Evolutionary conservation across 1,284 basidiomycete species (phyloP), one percentile per base, ranked within the genome.

Genomic region (Cryptococcus depauperatus): DNA sequence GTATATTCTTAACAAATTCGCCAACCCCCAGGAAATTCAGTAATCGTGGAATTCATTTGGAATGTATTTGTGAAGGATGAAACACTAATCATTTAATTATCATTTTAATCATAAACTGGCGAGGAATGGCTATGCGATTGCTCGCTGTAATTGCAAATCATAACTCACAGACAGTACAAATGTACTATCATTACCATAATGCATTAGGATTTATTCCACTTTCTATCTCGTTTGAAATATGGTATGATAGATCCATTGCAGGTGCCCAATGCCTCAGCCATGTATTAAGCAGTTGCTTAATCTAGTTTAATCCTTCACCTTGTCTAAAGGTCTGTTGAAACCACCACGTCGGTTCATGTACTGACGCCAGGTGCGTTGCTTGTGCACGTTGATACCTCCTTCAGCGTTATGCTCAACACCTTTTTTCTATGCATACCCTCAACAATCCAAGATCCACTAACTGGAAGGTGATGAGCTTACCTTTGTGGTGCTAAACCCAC

Each of bases 311-410:
- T 50, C 44, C 69, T 83, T 83, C 68, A 83, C 78, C 71, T 81
- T 82, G 67, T 84, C 82, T 46, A 84, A 64, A 28, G 82, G 81
- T 81, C 86, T 83, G 75, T 93, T 95, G 77, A 95, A 93, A 44
- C 90, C 90, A 56, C 90, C 90, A 55, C 85, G 80, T 52, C 89
- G 83, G 57, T 71, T 69, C 67, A 71, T 70, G 54, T 70, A 69
- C 71, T 96, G 92, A 54, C 92, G 76, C 91, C 92, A 96, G 23
- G 89, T 93, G 44, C 92, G 77, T 54, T 82, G 79, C 72, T 91
- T 89, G 77, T 92, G 92, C 58, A 95, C 73, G 44, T 82, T 71
- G 1, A 78, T 79, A 2, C 56, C 63, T 27, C 90, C 90, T 7
- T 64, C 71, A 0, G 62, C 60, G 27, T 72, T 66, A 30, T 57